Evolutionary conservation across 2,329 filamentous ascomycete species (phyloP).

Genomic region (Fusarium praegraminearum): DNA sequence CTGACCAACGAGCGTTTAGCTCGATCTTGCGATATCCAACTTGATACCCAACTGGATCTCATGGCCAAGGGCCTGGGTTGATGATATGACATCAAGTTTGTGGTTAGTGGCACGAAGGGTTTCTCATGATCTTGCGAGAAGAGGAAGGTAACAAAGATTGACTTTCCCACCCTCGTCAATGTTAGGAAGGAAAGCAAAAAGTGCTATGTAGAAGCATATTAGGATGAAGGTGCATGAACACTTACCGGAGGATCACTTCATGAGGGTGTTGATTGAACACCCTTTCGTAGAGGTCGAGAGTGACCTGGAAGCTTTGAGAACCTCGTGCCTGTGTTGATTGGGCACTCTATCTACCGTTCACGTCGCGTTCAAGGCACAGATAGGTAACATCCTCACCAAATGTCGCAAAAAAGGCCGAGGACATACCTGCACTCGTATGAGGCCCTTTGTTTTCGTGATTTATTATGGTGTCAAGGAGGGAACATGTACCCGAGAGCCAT

Average conservation of each 20-base stretch:
- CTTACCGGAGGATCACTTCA: slow-evolving; percentile 2
- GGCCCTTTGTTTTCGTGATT: slow-evolving; percentile 24
- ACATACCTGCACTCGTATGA: not conserved
- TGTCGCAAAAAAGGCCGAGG: not conserved
- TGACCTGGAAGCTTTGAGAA: slow-evolving; percentile 20
- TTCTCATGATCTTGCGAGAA: not conserved
- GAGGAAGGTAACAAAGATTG: slow-evolving; percentile 19
- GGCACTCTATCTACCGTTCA: not conserved
- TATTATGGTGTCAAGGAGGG: not conserved
- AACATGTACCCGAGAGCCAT: not conserved
- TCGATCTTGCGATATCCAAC: not conserved
- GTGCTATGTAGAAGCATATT: not conserved
- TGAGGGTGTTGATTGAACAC: slow-evolving; percentile 11
- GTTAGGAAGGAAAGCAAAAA: not conserved
- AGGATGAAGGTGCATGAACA: slow-evolving; percentile 1
- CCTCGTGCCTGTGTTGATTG: slow-evolving; percentile 2
- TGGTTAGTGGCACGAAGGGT: not conserved
- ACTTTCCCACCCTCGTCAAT: not conserved
- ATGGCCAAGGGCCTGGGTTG: not conserved
- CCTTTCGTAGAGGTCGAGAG: not conserved
- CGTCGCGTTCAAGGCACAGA: not conserved
- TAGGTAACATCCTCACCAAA: not conserved
- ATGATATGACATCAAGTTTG: not conserved
- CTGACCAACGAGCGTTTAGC: not conserved
- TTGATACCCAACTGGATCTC: not conserved